These are phyloP conservation scores for Hemileccinum rubropunctum DNA, from an alignment of 768 basidiomycete genomes.

Conservation along the genomic window DNA sequence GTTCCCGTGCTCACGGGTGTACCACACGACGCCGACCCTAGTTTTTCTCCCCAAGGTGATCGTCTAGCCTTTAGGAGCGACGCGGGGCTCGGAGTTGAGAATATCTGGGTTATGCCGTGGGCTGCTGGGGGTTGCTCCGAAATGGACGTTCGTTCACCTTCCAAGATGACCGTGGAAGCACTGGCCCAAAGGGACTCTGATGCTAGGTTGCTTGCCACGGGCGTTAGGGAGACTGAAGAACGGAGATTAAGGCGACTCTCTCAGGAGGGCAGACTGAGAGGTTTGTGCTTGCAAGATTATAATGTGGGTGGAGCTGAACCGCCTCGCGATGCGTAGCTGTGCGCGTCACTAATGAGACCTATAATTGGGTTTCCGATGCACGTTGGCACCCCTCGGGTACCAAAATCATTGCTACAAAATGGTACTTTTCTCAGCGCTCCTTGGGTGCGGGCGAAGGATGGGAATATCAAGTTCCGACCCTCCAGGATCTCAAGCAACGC, in stretches of 20 bases:
- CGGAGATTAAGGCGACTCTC: conserved; percentile 48
- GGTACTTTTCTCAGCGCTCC: conserved; percentile 65
- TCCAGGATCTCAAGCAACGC: conserved; percentile 5
- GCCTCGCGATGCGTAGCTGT: conserved; percentile 28
- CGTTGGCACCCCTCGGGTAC: conserved; percentile 67
- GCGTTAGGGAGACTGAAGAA: conserved; percentile 48
- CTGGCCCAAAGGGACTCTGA: conserved; percentile 40
- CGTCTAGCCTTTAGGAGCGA: conserved; percentile 69
- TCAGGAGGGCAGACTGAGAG: conserved; percentile 57
- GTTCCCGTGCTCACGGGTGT: conserved; percentile 60
- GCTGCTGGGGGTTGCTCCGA: conserved; percentile 49
- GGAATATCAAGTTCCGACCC: conserved; percentile 53
- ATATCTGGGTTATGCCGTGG: conserved; percentile 72
- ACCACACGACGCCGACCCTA: conserved; percentile 70
- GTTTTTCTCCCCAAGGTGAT: conserved; percentile 66
- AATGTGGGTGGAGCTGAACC: conserved; percentile 2
- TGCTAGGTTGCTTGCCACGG: conserved; percentile 45
- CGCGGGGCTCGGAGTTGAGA: conserved; percentile 69
- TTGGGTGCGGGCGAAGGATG: conserved; percentile 74
- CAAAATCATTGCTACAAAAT: conserved; percentile 71
- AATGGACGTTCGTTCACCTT: conserved; percentile 49
- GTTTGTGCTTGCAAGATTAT: conserved; percentile 15
- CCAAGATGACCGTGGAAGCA: conserved; percentile 34
- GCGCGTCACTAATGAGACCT: conserved; percentile 71
- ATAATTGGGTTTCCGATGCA: conserved; percentile 65